phyloP scores from a whole-genome alignment of 1,139 yeast species.

The Debaryomycetaceae sp. region DNA sequence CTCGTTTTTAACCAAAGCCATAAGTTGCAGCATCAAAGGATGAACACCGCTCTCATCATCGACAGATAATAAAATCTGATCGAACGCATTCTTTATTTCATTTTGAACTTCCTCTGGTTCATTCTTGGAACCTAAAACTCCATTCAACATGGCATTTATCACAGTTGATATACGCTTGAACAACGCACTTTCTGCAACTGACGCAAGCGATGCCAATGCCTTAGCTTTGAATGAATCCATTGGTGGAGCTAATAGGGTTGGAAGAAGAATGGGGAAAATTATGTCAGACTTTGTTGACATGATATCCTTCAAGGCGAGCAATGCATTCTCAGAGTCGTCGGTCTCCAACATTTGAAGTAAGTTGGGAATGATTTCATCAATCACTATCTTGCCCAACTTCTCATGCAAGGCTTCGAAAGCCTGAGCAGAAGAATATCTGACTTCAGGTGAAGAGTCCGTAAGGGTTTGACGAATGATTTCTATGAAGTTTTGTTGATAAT shows the following conservation, averaged over 20 bases:
- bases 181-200: conserved; percentile 85
- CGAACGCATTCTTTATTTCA: conserved; percentile 56
- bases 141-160: conserved; percentile 66
- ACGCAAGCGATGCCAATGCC: conserved; percentile 84
- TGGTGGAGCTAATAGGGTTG: conserved; percentile 78
- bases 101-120: conserved; percentile 33
- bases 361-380: conserved; percentile 85
- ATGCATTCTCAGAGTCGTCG: conserved; percentile 69
- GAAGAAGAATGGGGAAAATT: conserved; percentile 90
- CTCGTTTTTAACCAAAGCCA: conserved; percentile 74
- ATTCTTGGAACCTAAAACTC: conserved; percentile 40
- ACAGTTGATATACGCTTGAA: conserved; percentile 69
- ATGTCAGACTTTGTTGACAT: conserved; percentile 89
- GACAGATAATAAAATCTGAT: conserved; percentile 66
- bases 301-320: conserved; percentile 85
- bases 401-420: conserved; percentile 88
- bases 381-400: conserved; percentile 76
- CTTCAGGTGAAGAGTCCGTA: conserved; percentile 67
- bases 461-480: conserved; percentile 75
- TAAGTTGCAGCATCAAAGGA: conserved; percentile 77
- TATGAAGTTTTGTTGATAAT: conserved; percentile 68
- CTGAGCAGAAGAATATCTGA: conserved; percentile 86
- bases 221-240: conserved; percentile 80
- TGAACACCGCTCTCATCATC: conserved; percentile 80
- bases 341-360: conserved; percentile 69